Base-by-base conservation (phyloP, 805 yeast genomes). In the Ogataea polymorpha region DNA sequence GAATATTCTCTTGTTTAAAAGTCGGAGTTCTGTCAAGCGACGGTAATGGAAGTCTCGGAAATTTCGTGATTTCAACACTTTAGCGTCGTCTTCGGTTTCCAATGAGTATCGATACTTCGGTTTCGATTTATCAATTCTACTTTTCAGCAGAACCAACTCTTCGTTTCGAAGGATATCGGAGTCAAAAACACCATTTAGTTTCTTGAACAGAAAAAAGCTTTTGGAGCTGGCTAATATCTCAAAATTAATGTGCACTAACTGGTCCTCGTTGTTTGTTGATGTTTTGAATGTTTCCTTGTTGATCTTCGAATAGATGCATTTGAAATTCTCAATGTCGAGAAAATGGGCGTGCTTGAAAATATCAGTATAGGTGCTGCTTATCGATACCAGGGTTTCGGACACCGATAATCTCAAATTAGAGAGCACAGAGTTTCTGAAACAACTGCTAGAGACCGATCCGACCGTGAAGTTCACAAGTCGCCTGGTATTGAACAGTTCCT, bases 1-100 rank as follows among this genome's bases (percentile, higher is more conserved):
- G 31, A 58, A 58, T 9, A 58, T 48, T 30, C 37, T 46, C 31
- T 50, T 57, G 30, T 55, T 46, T 25, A 55, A 37, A 18, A 53
- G 35, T 4, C 54, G 51, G 12, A 58, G 39, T 18, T 47, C 49
- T 7, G 41, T 35, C 32, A 55, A 40, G 42, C 63, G 48, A 23
- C 39, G 43, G 17, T 53, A 42, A 33, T 56, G 51, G 42, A 57
- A 58, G 10, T 35, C 16, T 16, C 43, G 48, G 32, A 58, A 58
- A 9, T 46, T 39, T 4, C 28, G 18, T 11, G 62, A 54, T 16
- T 45, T 46, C 15, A 57, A 54, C 3, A 52, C 32, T 8, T 23
- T 35, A 21, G 39, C 24, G 35, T 50, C 47, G 10, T 37, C 32
- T 12, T 45, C 37, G 26, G 37, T 34, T 17, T 38, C 23, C 10